These are phyloP conservation scores for Starmera quercuum DNA, from an alignment of 805 yeast genomes.

Conservation along the genomic window DNA sequence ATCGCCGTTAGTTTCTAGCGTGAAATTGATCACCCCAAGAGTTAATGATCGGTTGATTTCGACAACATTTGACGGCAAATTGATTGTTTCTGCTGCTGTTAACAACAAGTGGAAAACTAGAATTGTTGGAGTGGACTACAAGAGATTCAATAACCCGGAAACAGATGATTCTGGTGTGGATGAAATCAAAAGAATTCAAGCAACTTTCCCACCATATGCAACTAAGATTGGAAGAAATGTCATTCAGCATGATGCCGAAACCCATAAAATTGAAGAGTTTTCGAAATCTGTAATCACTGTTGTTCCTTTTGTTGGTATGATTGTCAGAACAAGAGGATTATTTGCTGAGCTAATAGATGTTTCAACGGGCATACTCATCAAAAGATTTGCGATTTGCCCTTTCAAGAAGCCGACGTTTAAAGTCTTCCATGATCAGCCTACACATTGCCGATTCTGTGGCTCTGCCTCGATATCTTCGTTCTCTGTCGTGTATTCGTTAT, in stretches of 20 bases:
- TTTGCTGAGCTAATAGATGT: slow-evolving; percentile 67
- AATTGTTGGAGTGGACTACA: slow-evolving; percentile 38
- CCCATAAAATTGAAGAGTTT: slow-evolving; percentile 6
- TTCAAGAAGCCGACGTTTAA: slow-evolving; percentile 48
- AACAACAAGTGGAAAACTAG: slow-evolving; percentile 61
- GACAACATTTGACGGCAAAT: slow-evolving; percentile 37
- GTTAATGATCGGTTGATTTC: slow-evolving; percentile 66
- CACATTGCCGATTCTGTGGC: slow-evolving; percentile 88
- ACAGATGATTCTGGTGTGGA: not conserved
- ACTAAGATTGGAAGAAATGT: no score
- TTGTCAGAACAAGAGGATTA: slow-evolving; percentile 48
- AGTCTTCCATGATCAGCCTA: slow-evolving; percentile 78
- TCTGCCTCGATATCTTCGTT: slow-evolving; percentile 72
- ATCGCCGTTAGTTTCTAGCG: slow-evolving; percentile 39
- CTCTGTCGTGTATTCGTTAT: slow-evolving; percentile 64
- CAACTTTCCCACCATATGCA: not conserved
- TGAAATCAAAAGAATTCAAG: slow-evolving; percentile 5
- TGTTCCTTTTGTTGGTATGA: slow-evolving; percentile 70
- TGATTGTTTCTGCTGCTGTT: slow-evolving; percentile 52
- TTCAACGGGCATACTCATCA: slow-evolving; percentile 67
- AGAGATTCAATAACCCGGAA: slow-evolving; percentile 20
- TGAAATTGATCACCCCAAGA: slow-evolving; percentile 58
- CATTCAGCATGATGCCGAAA: not conserved
- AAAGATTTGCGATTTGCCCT: slow-evolving; percentile 51
- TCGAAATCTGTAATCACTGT: slow-evolving; percentile 34